phyloP scores from a whole-genome alignment of 176 grass and related monocot genomes.

The Bonia amplexicaulis region DNA sequence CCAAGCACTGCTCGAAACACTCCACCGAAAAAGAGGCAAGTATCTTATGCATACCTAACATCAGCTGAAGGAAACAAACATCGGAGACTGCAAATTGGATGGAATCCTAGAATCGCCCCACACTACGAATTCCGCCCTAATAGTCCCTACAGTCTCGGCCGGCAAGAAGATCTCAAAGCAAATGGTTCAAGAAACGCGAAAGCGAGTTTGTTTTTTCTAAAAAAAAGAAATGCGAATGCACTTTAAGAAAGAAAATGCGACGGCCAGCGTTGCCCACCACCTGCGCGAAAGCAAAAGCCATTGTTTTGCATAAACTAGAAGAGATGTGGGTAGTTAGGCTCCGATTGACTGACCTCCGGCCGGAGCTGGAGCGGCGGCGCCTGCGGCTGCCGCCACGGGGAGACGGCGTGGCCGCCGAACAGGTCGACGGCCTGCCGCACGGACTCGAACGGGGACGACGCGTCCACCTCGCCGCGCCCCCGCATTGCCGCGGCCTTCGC shows the following conservation, averaged over 20 bases:
- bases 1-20: constrained; percentile 1
- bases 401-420: constrained; percentile 52
- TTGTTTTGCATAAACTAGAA: neutral
- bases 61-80: neutral
- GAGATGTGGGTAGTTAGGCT: neutral
- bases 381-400: constrained; percentile 38
- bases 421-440: constrained; percentile 72
- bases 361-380: constrained; percentile 52
- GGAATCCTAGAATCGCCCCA: neutral
- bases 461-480: constrained; percentile 76
- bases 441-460: constrained; percentile 71
- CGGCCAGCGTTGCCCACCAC: neutral
- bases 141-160: neutral
- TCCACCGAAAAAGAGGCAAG: neutral
- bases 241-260: neutral
- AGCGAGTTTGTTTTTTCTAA: neutral
- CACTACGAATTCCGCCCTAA: neutral
- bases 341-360: constrained; percentile 55
- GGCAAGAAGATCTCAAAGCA: neutral
- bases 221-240: neutral
- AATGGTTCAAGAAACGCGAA: neutral
- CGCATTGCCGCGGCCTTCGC: constrained; percentile 23
- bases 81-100: neutral
- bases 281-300: neutral
- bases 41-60: neutral